Percentiles rank a stretch among this genome's conserved stretches.
These are phyloP conservation scores for Plectranthus barbatus DNA, from an alignment of 257 asterid genomes.

Conservation along the genomic window DNA sequence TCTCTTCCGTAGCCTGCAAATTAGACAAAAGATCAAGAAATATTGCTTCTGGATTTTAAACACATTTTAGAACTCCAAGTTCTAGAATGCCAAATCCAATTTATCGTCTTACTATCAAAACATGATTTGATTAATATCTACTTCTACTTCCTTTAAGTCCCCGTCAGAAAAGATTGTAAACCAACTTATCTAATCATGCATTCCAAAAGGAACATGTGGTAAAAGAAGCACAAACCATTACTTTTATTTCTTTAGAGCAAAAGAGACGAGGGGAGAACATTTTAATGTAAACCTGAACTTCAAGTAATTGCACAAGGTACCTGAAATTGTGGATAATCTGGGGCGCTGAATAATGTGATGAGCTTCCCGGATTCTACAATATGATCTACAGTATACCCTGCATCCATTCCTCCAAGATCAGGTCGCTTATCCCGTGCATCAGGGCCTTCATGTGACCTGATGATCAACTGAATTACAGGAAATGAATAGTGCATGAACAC, in stretches of 20 bases:
- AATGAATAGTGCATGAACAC: slow-evolving; percentile 12
- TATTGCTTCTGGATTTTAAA: not conserved
- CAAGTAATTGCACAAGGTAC: slow-evolving; percentile 23
- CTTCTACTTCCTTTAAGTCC: no score
- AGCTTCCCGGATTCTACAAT: slow-evolving; percentile 78
- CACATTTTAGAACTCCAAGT: not conserved
- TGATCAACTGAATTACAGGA: slow-evolving; percentile 56
- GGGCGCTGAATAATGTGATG: slow-evolving; percentile 92
- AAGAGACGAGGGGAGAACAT: no score
- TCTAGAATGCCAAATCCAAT: not conserved
- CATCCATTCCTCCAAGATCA: slow-evolving; percentile 70
- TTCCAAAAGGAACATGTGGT: no score
- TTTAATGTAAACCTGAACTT: not conserved
- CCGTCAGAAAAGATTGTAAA: no score
- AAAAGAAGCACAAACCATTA: no score
- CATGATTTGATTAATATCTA: not conserved
- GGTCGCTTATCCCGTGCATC: slow-evolving; percentile 93
- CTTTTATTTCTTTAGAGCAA: no score
- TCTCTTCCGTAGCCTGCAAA: slow-evolving; percentile 78
- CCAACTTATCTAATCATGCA: no score
- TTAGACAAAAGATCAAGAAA: slow-evolving; percentile 5
- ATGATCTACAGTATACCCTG: slow-evolving; percentile 87
- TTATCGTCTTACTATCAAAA: not conserved
- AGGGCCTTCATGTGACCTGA: slow-evolving; percentile 99
- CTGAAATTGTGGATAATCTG: slow-evolving; percentile 98